A percentile compares a stretch with the other conserved stretches of the same genome.
Conservation (phyloP, 2,329 filamentous ascomycete species). For the Penicillium palitans region DNA sequence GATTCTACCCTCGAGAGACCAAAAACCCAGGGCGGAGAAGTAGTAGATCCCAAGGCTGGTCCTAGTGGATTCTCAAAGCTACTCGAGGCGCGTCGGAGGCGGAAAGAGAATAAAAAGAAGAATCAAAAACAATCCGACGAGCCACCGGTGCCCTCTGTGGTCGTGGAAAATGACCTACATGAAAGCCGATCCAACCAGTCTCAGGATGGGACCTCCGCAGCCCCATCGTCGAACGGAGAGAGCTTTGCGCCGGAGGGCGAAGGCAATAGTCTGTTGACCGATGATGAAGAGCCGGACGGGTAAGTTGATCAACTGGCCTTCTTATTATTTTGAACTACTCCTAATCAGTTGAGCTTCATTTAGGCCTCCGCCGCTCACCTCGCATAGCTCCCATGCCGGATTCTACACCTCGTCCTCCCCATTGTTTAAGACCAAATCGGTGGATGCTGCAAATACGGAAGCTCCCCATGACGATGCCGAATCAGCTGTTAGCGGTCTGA, state of each 20-base stretch:
- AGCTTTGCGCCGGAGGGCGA: constrained; percentile 27
- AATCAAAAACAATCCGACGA: constrained; percentile 26
- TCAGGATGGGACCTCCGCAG: constrained; percentile 25
- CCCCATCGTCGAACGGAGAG: constrained; percentile 27
- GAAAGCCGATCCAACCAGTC: constrained; percentile 28
- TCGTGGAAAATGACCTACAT: constrained; percentile 25
- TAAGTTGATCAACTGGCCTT: constrained; percentile 22
- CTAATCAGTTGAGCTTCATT: constrained; percentile 6
- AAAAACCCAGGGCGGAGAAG: constrained; percentile 42
- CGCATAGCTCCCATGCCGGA: constrained; percentile 65
- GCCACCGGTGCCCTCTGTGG: constrained; percentile 22
- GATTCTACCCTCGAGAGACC: constrained; percentile 42
- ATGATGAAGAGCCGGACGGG: constrained; percentile 45
- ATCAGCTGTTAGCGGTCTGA: constrained; percentile 32
- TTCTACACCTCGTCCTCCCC: constrained; percentile 70
- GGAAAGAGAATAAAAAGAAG: constrained; percentile 43
- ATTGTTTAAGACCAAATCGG: constrained; percentile 59
- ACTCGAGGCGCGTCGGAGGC: constrained; percentile 46
- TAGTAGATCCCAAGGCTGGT: constrained; percentile 40
- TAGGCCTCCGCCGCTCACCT: constrained; percentile 51
- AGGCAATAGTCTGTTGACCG: constrained; percentile 33
- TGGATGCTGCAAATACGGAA: constrained; percentile 43
- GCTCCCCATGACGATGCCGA: constrained; percentile 27
- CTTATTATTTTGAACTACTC: neutral
- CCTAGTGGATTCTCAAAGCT: constrained; percentile 54